Evolutionary conservation across 768 basidiomycete species (phyloP).

Genomic region (Infundibulicybe gibba): DNA sequence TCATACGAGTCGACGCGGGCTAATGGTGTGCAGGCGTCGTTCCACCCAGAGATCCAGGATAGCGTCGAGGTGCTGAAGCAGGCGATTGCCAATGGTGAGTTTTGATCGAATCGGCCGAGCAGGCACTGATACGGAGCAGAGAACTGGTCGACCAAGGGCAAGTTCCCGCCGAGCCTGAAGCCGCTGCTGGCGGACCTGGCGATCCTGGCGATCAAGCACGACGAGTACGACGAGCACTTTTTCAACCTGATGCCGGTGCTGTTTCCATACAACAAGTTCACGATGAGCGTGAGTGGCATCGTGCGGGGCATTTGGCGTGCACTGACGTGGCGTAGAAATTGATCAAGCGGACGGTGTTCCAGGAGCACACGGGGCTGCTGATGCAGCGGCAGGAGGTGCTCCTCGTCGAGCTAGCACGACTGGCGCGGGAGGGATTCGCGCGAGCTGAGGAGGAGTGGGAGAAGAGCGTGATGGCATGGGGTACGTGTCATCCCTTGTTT

Average conservation of each 20-base stretch:
- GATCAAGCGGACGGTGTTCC: slow-evolving; percentile 85
- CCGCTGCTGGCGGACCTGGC: slow-evolving; percentile 70
- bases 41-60: slow-evolving; percentile 67
- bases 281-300: slow-evolving; percentile 66
- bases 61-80: slow-evolving; percentile 57
- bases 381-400: slow-evolving; percentile 66
- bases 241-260: slow-evolving; percentile 84
- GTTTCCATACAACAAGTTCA: slow-evolving; percentile 95
- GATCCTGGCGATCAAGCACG: slow-evolving; percentile 73
- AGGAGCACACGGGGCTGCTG: slow-evolving; percentile 65
- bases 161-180: slow-evolving; percentile 83
- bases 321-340: slow-evolving; percentile 61
- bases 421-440: slow-evolving; percentile 63
- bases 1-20: background rate
- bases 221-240: slow-evolving; percentile 90
- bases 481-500: slow-evolving; percentile 25
- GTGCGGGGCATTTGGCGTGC: background rate
- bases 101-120: too few relatives aligned
- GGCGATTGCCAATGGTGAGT: slow-evolving; percentile 57
- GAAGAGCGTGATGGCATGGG: slow-evolving; percentile 65
- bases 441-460: slow-evolving; percentile 79
- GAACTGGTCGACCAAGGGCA: slow-evolving; percentile 77
- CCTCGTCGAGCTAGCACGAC: slow-evolving; percentile 53
- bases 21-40: slow-evolving; percentile 45
- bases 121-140: slow-evolving; percentile 36